Conservation (phyloP, 176 grass and related monocot species). For the Avena atlantica region DNA sequence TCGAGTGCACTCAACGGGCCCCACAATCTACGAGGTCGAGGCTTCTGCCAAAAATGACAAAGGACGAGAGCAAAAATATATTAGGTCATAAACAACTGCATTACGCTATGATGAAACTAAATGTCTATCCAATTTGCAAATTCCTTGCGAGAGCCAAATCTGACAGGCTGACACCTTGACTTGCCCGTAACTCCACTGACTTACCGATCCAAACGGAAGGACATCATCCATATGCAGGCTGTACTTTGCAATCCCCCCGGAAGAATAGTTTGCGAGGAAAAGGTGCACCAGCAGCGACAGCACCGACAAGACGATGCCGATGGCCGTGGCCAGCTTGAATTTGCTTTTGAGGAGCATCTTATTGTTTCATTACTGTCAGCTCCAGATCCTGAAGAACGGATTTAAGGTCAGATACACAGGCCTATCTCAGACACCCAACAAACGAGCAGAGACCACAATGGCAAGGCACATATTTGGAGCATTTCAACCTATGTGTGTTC, state of each 20-base stretch:
- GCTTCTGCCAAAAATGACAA: slow-evolving; percentile 60
- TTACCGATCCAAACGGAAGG: slow-evolving; percentile 71
- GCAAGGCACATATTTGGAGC: background rate
- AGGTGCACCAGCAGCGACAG: slow-evolving; percentile 89
- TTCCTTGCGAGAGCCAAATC: background rate
- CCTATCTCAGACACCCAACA: background rate
- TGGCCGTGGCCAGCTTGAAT: slow-evolving; percentile 83
- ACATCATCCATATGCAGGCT: slow-evolving; percentile 65
- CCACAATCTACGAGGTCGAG: slow-evolving; percentile 74
- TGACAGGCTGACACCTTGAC: background rate
- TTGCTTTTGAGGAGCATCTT: slow-evolving; percentile 96
- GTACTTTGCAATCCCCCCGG: slow-evolving; percentile 63
- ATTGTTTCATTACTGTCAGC: slow-evolving; percentile 59
- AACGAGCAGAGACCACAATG: background rate
- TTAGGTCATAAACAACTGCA: slow-evolving; percentile 18
- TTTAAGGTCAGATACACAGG: background rate
- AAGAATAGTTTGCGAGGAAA: slow-evolving; percentile 87
- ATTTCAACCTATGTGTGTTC: background rate
- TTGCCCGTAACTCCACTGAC: slow-evolving; percentile 19
- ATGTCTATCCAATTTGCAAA: background rate
- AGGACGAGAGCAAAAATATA: slow-evolving; percentile 17
- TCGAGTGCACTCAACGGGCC: slow-evolving; percentile 74
- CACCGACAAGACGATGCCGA: slow-evolving; percentile 80
- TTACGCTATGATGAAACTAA: background rate
- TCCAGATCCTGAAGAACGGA: slow-evolving; percentile 50